Evolutionary conservation across 768 basidiomycete species (phyloP).

Genomic region (Panaeolus papilionaceus): DNA sequence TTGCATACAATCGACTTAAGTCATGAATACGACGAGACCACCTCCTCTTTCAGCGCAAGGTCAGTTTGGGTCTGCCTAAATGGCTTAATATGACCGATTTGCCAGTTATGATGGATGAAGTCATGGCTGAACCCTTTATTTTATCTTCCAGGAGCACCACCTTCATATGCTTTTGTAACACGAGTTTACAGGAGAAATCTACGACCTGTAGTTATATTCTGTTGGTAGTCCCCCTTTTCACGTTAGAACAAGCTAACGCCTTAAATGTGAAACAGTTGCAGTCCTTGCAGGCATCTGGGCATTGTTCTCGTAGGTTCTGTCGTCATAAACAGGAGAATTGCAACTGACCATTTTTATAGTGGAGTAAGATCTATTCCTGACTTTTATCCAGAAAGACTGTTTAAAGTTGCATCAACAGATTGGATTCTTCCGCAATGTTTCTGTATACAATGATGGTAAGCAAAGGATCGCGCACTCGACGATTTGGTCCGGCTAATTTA

Average conservation of each 20-base stretch:
- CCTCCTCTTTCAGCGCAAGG: conserved; percentile 3
- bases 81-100: not conserved
- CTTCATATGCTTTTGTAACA: conserved; percentile 64
- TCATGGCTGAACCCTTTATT: conserved; percentile 8
- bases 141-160: conserved; percentile 48
- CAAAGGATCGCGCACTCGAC: conserved; percentile 1
- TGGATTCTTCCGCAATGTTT: conserved; percentile 62
- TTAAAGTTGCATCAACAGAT: conserved; percentile 46
- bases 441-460: conserved; percentile 55
- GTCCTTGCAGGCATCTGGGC: conserved; percentile 62
- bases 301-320: conserved; percentile 61
- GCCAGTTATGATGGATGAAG: conserved; percentile 2
- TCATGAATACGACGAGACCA: conserved; percentile 3
- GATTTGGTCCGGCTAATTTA: not conserved
- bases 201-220: conserved; percentile 62
- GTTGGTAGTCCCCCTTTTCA: conserved; percentile 32
- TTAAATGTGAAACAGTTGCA: conserved; percentile 37
- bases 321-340: not conserved
- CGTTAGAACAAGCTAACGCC: conserved; percentile 4
- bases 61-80: not conserved
- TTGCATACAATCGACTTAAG: not conserved
- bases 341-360: conserved; percentile 27
- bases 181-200: conserved; percentile 62
- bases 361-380: conserved; percentile 34
- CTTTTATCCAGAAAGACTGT: conserved; percentile 2